Evolutionary conservation across 1,139 yeast genomes (phyloP).

Genomic region (Hemisphaericaspora xylanilytica): DNA sequence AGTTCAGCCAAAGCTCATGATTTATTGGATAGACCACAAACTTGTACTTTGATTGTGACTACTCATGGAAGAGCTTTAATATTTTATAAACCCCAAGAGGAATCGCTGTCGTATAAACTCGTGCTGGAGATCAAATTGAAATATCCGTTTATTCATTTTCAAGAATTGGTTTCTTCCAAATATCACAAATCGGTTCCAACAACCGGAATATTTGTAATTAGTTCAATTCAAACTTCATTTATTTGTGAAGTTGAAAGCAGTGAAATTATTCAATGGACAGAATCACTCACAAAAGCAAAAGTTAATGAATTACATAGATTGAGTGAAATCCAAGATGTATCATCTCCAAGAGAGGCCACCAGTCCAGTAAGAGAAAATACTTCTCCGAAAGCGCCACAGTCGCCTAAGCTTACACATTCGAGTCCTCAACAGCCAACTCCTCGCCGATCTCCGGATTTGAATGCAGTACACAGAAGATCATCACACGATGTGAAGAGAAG

Average conservation of each 20-base stretch:
- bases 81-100: slow-evolving; percentile 37
- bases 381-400: not conserved
- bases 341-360: not conserved
- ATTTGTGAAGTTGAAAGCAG: slow-evolving; percentile 57
- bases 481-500: not conserved
- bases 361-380: not conserved
- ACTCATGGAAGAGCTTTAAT: slow-evolving; percentile 56
- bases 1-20: slow-evolving; percentile 18
- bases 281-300: slow-evolving; percentile 49
- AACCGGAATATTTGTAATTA: slow-evolving; percentile 54
- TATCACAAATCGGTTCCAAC: slow-evolving; percentile 35
- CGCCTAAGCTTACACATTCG: not conserved
- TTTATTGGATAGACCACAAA: slow-evolving; percentile 35
- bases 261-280: slow-evolving; percentile 58
- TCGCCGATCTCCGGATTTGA: not conserved
- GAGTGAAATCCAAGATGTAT: slow-evolving; percentile 25
- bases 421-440: not conserved
- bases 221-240: slow-evolving; percentile 45
- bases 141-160: slow-evolving; percentile 49
- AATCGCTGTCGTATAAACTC: slow-evolving; percentile 30
- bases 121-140: slow-evolving; percentile 49
- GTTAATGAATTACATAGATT: slow-evolving; percentile 47
- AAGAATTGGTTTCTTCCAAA: slow-evolving; percentile 45
- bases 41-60: slow-evolving; percentile 53
- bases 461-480: not conserved